Base-by-base conservation (phyloP, 257 asterid species). In the Pogostemon cablin region DNA sequence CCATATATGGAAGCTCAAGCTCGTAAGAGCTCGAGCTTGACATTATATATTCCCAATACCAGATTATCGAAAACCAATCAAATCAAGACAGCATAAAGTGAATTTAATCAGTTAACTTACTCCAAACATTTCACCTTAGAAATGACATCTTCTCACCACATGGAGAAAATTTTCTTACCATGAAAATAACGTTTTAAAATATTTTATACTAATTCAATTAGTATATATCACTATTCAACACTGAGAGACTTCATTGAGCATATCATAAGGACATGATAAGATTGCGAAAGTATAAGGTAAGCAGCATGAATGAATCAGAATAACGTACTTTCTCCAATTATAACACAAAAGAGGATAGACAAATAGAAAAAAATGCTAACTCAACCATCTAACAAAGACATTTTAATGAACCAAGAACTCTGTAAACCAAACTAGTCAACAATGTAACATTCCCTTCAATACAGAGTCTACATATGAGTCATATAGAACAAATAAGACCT, bases 391-490 rank as follows among this genome's bases (percentile, higher is more conserved):
- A 46, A 4, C 65, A 68, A 47, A 49, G 25, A 5, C 52, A 42
- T 71, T 57, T 43, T 9, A 54, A 63, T 37, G 46, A 79, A 57
- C 55, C 49, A 37, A 59, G 71, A 80, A 43, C 59, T 12, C 34
- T 10, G 52, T 20, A 38, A 76, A 57, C 58, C n/a, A 48, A 15
- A 72, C 46, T 43, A 42, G 9, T n/a, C 47, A 42, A 71, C 32
- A 63, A 38, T 17, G 65, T 3, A 6, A 54, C 42, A 9, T 32
- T 72, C 68, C 40, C 63, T 65, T 52, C 37, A 5, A 25, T 25
- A 79, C 58, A 59, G 53, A 50, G 53, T 58, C 37, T 35, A 34
- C 66, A 42, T 20, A 34, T 39, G 62, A 15, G 25, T 20, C 68
- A 38, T 55, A 40, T 57, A 57, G 55, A 50, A 59, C 37, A 5